Evolutionary conservation across 1,284 basidiomycete genomes (phyloP), one percentile per base, ranked within the genome.

Genomic region (Pisolithus thermaeus): DNA sequence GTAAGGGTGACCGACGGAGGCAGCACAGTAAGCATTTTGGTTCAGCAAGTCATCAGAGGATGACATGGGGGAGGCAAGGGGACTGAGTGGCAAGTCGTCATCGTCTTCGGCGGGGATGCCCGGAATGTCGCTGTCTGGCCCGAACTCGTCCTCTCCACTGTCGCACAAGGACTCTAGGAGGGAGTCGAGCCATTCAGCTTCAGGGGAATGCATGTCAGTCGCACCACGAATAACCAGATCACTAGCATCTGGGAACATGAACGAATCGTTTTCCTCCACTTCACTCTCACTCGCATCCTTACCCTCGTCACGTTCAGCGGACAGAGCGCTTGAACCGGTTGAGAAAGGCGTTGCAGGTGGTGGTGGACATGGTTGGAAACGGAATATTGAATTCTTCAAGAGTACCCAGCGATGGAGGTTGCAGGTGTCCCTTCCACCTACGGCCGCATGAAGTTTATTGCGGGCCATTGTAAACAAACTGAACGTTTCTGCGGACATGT

Each of bases 331-430:
- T 38, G 59, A 52, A 46, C 53, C 56, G 54, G 63, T 54, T 47
- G 64, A 56, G 52, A 60, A 56, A 48, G 61, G 59, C 54, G 66
- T 56, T 51, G 69, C 54, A 59, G 67, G 64, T 47, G 66, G 59
- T 36, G 69, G 52, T 37, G 61, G 52, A 46, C 57, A 66, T 59
- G 75, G 68, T 52, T 75, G 74, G 59, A 79, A 77, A 62, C 72
- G 75, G 57, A 80, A 70, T 59, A 90, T 77, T 37, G 84, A 88
- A 69, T 90, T 90, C 84, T 89, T 89, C 67, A 90, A 77, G 53
- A 90, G 76, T 51, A 90, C 87, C 84, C 86, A 89, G 66, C 87
- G 86, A 66, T 87, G 86, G 71, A 90, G 78, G 71, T 80, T 87
- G 73, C 77, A 76, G 59, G 72, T 80, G 71, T 86, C 83, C 70